Percentiles rank a stretch among this genome's conserved stretches.
These are phyloP conservation scores for Ganoderma boninense DNA, from an alignment of 1,284 basidiomycete species.

Conservation along the genomic window DNA sequence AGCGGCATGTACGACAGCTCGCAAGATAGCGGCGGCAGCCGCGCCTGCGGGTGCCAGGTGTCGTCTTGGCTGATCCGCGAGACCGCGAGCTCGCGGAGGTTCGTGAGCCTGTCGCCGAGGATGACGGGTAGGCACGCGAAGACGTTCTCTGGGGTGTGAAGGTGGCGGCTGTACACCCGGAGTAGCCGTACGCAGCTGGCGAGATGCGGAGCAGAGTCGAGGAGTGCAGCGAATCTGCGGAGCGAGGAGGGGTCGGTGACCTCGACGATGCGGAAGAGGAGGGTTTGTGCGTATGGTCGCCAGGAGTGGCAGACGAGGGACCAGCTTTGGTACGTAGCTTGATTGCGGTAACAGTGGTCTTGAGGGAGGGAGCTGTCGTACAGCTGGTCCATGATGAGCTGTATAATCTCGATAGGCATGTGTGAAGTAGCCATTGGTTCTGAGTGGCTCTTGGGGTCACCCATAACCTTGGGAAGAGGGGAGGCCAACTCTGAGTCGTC, in stretches of 20 bases:
- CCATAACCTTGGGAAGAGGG: neutral
- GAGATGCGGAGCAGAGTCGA: neutral
- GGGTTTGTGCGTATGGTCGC: neutral
- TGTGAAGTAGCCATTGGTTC: too few relatives aligned
- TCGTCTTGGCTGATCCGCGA: neutral
- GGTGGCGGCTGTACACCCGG: neutral
- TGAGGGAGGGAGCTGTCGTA: neutral
- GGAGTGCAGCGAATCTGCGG: neutral
- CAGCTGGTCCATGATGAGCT: neutral
- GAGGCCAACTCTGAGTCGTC: too few relatives aligned
- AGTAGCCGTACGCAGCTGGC: neutral
- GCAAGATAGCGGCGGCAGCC: neutral
- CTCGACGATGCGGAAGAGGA: slow-evolving; percentile 1
- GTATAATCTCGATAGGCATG: neutral
- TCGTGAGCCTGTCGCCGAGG: neutral
- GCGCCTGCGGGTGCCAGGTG: neutral
- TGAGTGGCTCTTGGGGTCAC: neutral
- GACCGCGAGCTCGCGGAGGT: neutral
- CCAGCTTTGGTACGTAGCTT: neutral
- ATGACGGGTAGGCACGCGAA: neutral
- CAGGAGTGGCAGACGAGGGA: neutral
- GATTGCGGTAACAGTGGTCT: neutral
- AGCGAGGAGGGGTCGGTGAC: neutral
- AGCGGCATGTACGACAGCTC: neutral
- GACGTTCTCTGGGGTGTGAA: neutral